These are phyloP conservation scores for Fistulinella staudtii DNA, from an alignment of 1,284 basidiomycete species.

Conservation along the genomic window DNA sequence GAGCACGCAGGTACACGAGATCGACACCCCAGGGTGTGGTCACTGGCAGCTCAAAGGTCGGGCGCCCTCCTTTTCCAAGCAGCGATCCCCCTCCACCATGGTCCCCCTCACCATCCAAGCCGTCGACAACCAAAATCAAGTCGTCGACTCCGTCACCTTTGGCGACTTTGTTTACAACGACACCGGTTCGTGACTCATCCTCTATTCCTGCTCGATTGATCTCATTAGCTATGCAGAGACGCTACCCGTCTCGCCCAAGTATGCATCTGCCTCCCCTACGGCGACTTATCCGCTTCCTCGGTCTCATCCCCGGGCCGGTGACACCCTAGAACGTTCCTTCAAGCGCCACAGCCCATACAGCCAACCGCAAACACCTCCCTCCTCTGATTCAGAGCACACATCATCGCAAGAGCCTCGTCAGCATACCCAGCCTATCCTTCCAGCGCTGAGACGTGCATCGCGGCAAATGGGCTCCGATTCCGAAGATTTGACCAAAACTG, in stretches of 20 bases:
- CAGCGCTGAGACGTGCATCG: conserved; percentile 24
- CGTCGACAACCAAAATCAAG: conserved; percentile 46
- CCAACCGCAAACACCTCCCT: conserved; percentile 28
- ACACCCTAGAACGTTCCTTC: conserved; percentile 15
- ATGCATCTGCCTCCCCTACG: conserved; percentile 2
- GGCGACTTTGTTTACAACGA: conserved; percentile 68
- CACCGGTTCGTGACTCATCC: conserved; percentile 35
- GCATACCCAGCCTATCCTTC: conserved; percentile 7
- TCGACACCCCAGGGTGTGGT: conserved; percentile 41
- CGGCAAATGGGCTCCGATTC: conserved; percentile 20
- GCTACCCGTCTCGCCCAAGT: neutral
- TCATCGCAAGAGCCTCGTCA: conserved; percentile 14
- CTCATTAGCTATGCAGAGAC: conserved; percentile 5
- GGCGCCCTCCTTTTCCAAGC: conserved; percentile 43
- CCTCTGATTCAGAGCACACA: conserved; percentile 28
- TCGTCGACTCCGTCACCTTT: conserved; percentile 63
- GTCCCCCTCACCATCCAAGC: conserved; percentile 62
- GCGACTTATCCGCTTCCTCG: conserved; percentile 1
- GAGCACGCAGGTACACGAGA: conserved; percentile 52
- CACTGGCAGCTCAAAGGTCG: conserved; percentile 59
- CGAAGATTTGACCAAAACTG: conserved; percentile 42
- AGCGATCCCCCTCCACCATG: conserved; percentile 32
- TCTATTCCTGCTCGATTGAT: neutral
- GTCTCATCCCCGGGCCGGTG: conserved; percentile 6
- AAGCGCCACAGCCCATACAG: conserved; percentile 32